Evolutionary conservation across 2,329 filamentous ascomycete genomes (phyloP).

Genomic region (Phyllosticta ampelicida): DNA sequence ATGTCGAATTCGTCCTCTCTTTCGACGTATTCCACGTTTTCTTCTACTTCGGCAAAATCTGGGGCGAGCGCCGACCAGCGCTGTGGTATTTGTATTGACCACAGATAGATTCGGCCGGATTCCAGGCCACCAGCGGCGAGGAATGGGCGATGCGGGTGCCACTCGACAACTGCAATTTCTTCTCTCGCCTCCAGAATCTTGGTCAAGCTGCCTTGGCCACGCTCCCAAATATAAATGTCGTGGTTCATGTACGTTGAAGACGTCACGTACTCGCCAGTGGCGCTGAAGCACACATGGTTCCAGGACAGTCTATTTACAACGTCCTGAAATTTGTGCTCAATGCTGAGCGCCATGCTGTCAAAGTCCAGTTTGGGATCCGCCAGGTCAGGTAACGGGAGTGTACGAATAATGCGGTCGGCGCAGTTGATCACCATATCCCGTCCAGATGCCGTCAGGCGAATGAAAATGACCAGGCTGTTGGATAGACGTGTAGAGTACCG

Average conservation of each 20-base stretch:
- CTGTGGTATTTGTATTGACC: constrained; percentile 90
- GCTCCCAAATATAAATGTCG: constrained; percentile 97
- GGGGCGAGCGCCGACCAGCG: constrained; percentile 95
- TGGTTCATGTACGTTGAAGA: constrained; percentile 98
- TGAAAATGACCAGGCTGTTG: constrained; percentile 74
- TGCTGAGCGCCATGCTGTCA: constrained; percentile 75
- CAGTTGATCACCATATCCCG: constrained; percentile 84
- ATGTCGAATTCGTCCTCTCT: constrained; percentile 97
- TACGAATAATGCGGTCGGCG: constrained; percentile 88
- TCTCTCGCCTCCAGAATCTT: constrained; percentile 97
- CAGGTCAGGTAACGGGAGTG: constrained; percentile 76
- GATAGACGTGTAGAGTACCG: constrained; percentile 87
- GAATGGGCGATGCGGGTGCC: constrained; percentile 82
- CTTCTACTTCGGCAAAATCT: constrained; percentile 94
- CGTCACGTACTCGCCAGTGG: constrained; percentile 88
- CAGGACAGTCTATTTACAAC: constrained; percentile 89
- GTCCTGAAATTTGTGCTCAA: constrained; percentile 98
- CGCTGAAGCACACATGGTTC: constrained; percentile 95
- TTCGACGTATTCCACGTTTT: constrained; percentile 95
- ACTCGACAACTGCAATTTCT: constrained; percentile 91
- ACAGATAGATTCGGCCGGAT: constrained; percentile 86
- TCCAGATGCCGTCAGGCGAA: constrained; percentile 75
- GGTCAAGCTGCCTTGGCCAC: constrained; percentile 82
- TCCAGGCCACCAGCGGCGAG: constrained; percentile 88
- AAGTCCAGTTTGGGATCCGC: constrained; percentile 55